A percentile compares a stretch with the other conserved stretches of the same genome.
Evolutionary conservation across 108 stramenopile genomes (phyloP).

Genomic region (Nannochloropsis gaditana): DNA sequence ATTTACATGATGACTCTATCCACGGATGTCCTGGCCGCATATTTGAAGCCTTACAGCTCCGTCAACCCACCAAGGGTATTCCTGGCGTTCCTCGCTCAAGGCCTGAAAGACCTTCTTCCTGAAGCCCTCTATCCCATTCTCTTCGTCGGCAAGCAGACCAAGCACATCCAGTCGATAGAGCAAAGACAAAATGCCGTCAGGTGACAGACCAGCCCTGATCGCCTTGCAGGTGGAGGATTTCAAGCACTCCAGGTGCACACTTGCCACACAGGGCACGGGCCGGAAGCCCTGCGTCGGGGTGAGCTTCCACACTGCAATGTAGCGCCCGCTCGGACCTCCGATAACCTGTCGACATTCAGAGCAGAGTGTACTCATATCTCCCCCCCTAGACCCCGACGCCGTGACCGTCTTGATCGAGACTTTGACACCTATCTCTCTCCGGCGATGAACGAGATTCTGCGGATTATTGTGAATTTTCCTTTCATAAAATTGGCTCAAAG

Average conservation of each 20-base stretch:
- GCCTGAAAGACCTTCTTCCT: not conserved
- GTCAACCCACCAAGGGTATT: not conserved
- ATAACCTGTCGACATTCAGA: not conserved
- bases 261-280: not conserved
- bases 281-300: not conserved
- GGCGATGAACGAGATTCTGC: not conserved
- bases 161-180: not conserved
- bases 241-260: slow-evolving; percentile 17
- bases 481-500: not conserved
- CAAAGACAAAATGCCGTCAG: not conserved
- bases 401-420: not conserved
- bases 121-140: not conserved
- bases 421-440: not conserved
- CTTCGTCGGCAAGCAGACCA: not conserved
- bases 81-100: not conserved
- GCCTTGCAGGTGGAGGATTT: not conserved
- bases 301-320: not conserved
- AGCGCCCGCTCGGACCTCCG: not conserved
- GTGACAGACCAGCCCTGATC: not conserved
- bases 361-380: not conserved
- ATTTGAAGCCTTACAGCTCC: not conserved
- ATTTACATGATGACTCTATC: too few species aligned
- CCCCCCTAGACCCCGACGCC: not conserved
- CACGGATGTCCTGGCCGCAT: not conserved
- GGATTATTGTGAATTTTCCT: not conserved